phyloP scores from a whole-genome alignment of 2,329 filamentous ascomycete species.

The Aspergillus latus region DNA sequence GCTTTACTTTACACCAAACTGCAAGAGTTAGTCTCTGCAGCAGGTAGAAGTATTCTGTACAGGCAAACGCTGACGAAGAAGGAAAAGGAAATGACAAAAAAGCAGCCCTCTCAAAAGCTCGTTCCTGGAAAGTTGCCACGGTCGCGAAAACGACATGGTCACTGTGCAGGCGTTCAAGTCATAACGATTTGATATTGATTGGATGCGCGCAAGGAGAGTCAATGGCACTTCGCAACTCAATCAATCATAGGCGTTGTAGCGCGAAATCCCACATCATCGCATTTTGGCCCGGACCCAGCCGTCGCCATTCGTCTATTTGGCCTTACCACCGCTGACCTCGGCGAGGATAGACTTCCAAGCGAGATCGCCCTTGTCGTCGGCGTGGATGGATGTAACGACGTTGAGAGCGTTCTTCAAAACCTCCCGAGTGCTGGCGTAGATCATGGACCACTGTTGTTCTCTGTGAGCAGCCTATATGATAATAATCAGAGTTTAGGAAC shows the following conservation, averaged over 20 bases:
- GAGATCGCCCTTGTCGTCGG: slow-evolving; percentile 43
- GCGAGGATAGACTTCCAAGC: slow-evolving; percentile 43
- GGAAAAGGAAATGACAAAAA: slow-evolving; percentile 16
- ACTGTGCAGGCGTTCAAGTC: slow-evolving; percentile 31
- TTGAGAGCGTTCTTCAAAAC: slow-evolving; percentile 51
- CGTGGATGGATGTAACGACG: slow-evolving; percentile 42
- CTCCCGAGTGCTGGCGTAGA: slow-evolving; percentile 52
- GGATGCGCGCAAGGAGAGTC: slow-evolving; percentile 34
- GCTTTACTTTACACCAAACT: slow-evolving; percentile 25
- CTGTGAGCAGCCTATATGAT: slow-evolving; percentile 18
- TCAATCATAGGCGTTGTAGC: slow-evolving; percentile 16
- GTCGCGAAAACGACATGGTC: slow-evolving; percentile 23
- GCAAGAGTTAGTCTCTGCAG: slow-evolving; percentile 16
- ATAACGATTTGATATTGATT: slow-evolving; percentile 42
- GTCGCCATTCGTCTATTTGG: slow-evolving; percentile 36
- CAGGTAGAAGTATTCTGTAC: slow-evolving; percentile 30
- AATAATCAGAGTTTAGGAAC: background rate
- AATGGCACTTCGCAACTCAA: slow-evolving; percentile 24
- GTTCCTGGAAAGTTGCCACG: slow-evolving; percentile 20
- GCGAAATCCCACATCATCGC: slow-evolving; percentile 23
- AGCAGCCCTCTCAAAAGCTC: slow-evolving; percentile 19
- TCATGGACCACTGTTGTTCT: slow-evolving; percentile 46
- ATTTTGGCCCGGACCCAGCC: slow-evolving; percentile 38
- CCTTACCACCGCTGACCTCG: slow-evolving; percentile 45
- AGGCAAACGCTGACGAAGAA: slow-evolving; percentile 27